Evolutionary conservation across 2,329 filamentous ascomycete genomes (phyloP).

Genomic region (Cladophialophora immunda): DNA sequence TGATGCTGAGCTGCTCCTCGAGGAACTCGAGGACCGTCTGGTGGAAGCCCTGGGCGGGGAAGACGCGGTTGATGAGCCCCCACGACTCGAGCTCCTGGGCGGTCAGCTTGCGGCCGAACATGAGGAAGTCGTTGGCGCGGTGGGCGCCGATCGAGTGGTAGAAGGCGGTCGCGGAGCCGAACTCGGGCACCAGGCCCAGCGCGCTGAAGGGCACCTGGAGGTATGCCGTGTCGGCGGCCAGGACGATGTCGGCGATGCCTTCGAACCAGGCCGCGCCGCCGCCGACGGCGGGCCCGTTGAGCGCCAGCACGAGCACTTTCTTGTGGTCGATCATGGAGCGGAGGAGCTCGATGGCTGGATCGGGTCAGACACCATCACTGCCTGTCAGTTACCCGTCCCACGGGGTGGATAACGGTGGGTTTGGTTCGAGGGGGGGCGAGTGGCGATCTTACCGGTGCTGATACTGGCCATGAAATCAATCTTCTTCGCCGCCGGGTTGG

Average conservation of each 20-base stretch:
- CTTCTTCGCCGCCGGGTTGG: conserved; percentile 34
- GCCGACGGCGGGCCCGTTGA: conserved; percentile 61
- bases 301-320: conserved; percentile 60
- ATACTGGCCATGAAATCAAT: conserved; percentile 24
- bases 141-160: conserved; percentile 60
- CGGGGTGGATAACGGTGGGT: too few relatives aligned
- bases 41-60: conserved; percentile 53
- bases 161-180: conserved; percentile 57
- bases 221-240: conserved; percentile 55
- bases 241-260: conserved; percentile 59
- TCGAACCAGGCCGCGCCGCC: conserved; percentile 62
- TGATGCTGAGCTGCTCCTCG: conserved; percentile 58
- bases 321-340: conserved; percentile 56
- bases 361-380: neutral
- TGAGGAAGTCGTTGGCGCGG: conserved; percentile 61
- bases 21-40: conserved; percentile 53
- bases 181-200: conserved; percentile 60
- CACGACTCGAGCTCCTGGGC: conserved; percentile 54
- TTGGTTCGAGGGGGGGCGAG: neutral
- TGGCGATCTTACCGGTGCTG: conserved; percentile 12
- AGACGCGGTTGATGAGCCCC: conserved; percentile 59
- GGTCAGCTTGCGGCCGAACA: conserved; percentile 59
- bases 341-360: conserved; percentile 29
- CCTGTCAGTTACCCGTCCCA: neutral
- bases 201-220: conserved; percentile 60